A percentile compares a stretch with the other conserved stretches of the same genome.
phyloP scores from a whole-genome alignment of 2,329 filamentous ascomycete species.

The Alternaria ethzedia region DNA sequence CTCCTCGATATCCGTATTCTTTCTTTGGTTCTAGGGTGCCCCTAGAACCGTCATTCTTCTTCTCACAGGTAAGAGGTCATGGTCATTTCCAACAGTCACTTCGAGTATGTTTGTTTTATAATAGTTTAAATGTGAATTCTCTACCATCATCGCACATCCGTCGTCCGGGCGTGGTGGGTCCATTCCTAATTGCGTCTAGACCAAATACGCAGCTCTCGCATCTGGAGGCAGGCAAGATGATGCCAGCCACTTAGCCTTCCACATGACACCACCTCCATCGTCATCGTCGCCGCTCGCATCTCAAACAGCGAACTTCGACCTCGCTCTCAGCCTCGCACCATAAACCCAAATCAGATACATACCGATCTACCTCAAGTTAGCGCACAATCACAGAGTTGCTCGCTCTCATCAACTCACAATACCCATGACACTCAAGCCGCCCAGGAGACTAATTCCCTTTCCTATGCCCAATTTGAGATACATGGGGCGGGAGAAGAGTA shows the following conservation, averaged over 20 bases:
- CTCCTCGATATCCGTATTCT: too few species aligned
- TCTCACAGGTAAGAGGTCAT: too few species aligned
- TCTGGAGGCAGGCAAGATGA: too few species aligned
- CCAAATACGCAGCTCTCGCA: too few species aligned
- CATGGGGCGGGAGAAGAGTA: conserved; percentile 67
- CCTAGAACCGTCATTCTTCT: too few species aligned
- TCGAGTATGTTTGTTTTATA: too few species aligned
- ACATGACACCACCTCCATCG: not conserved
- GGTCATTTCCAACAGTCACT: too few species aligned
- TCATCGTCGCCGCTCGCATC: not conserved
- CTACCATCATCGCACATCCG: too few species aligned
- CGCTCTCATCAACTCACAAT: not conserved
- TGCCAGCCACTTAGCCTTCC: not conserved
- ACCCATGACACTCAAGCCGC: not conserved
- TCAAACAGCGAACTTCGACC: not conserved
- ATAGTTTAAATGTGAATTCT: too few species aligned
- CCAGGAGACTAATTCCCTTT: conserved; percentile 62
- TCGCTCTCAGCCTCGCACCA: not conserved
- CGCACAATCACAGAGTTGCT: fast-evolving
- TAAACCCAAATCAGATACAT: not conserved
- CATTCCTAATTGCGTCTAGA: not conserved
- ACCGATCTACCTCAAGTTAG: not conserved
- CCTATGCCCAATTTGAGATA: conserved; percentile 66
- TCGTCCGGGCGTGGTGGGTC: not conserved
- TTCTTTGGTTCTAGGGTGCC: too few species aligned